Conservation (phyloP, 148 eudicot genomes). For the Rhododendron simsii region DNA sequence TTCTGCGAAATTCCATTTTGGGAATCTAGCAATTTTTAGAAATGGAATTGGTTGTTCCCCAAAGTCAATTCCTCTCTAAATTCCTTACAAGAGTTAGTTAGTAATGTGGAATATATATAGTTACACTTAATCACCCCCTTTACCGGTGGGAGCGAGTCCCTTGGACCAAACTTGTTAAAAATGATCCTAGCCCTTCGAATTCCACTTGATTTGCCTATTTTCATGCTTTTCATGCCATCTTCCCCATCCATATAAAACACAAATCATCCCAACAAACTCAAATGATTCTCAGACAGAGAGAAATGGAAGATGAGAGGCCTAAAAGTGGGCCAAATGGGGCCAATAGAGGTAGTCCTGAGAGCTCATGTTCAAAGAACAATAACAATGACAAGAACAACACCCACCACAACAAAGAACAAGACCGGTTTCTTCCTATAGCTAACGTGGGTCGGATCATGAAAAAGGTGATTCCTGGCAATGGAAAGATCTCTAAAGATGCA, state of each 20-base stretch:
- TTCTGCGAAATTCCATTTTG: not conserved
- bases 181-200: slow-evolving; percentile 15
- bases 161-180: slow-evolving; percentile 24
- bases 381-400: slow-evolving; percentile 9
- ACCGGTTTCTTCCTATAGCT: slow-evolving; percentile 63
- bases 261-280: slow-evolving; percentile 2
- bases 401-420: slow-evolving; percentile 47
- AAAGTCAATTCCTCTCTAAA: not conserved
- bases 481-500: slow-evolving; percentile 71
- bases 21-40: not conserved
- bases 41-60: not conserved
- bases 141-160: slow-evolving; percentile 45
- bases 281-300: slow-evolving; percentile 7
- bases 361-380: slow-evolving; percentile 27
- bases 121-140: not conserved
- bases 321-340: slow-evolving; percentile 23
- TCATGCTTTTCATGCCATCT: slow-evolving; percentile 39
- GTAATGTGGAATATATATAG: not conserved
- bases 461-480: slow-evolving; percentile 51
- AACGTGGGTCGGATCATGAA: slow-evolving; percentile 81
- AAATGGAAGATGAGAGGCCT: slow-evolving; percentile 42
- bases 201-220: slow-evolving; percentile 45
- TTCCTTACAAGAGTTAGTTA: not conserved
- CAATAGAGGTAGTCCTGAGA: slow-evolving; percentile 34
- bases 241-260: slow-evolving; percentile 13